These are phyloP conservation scores for Ammopiptanthus mongolicus DNA, from an alignment of 306 rosid genomes.

Conservation along the genomic window DNA sequence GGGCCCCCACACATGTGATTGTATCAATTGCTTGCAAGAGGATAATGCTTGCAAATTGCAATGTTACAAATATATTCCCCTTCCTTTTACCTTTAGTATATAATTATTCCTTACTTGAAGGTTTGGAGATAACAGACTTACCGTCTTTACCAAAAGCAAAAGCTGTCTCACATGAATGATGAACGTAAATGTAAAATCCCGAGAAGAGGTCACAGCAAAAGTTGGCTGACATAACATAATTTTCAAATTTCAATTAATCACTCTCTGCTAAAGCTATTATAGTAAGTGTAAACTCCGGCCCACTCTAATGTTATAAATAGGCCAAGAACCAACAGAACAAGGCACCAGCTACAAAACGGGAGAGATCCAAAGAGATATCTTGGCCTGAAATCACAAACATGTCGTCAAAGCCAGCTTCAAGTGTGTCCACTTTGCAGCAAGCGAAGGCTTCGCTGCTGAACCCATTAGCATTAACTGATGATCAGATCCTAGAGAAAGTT, in stretches of 20 bases:
- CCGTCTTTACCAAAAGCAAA: slow-evolving; percentile 28
- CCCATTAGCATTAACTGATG: slow-evolving; percentile 27
- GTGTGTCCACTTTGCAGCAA: not conserved
- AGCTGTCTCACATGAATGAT: slow-evolving; percentile 7
- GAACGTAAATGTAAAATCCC: not conserved
- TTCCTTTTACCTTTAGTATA: slow-evolving; percentile 21
- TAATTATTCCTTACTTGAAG: slow-evolving; percentile 29
- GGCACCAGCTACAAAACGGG: not conserved
- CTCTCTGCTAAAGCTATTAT: not conserved
- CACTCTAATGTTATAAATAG: slow-evolving; percentile 23
- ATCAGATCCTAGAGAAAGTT: slow-evolving; percentile 31
- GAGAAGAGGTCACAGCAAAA: not conserved
- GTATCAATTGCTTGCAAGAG: slow-evolving; percentile 1
- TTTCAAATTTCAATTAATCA: not conserved
- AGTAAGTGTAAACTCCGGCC: not conserved
- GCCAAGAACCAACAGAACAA: not conserved
- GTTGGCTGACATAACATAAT: not conserved
- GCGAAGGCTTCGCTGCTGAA: not conserved
- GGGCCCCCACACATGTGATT: not conserved
- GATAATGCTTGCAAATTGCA: not conserved
- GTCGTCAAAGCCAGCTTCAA: not conserved
- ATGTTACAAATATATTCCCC: not conserved
- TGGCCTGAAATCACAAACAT: not conserved
- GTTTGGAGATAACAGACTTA: not conserved
- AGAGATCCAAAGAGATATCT: not conserved